Evolutionary conservation across 345 rosid genomes (phyloP), one percentile per base, ranked within the genome.

Genomic region (Capsella bursapastoris): DNA sequence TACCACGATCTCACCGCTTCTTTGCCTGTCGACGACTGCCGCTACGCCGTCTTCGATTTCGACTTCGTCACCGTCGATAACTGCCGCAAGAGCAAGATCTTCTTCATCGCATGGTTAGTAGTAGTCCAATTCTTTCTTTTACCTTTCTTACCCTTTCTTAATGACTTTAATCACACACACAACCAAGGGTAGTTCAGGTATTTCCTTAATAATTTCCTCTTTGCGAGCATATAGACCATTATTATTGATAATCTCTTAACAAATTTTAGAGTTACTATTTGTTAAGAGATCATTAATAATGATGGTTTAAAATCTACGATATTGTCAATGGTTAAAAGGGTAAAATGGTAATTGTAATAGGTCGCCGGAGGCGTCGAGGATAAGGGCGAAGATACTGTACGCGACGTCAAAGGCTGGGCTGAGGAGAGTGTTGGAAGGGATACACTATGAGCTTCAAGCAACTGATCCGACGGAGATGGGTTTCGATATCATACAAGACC

Each of bases 391-490:
- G 70, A 91, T 93, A 28, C 49, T 93, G 48, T 93, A 93, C 15
- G 98, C 97, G 31, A 93, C 98, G 51, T 94, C 98, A 0, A 94
- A 94, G 49, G 89, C 64, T 63, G 98, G 94, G 18, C 70, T 94
- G 65, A 87, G 97, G 76, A 87, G 96, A 76, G 96, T 84, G 35
- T 82, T 94, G 12, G 98, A 94, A 27, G 98, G 98, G 8, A 83
- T 94, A 76, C 92, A 87, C 72, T 94, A 94, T 76, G 97, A 94
- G 73, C 82, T 94, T 25, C 98, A 94, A 76, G 98, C 98, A 37
- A 94, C 98, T 4, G 98, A 94, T 75, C 90, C 93, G 5, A 82
- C 96, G 0, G 98, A 91, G 86, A 94, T 94, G 98, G 98, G 95
- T 7, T 86, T 94, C 56, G 97, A 94, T 84, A 80, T 94, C 58